A percentile compares a stretch with the other conserved stretches of the same genome.
phyloP scores from a whole-genome alignment of 768 basidiomycete genomes.

The Mycena olivaceomarginata region DNA sequence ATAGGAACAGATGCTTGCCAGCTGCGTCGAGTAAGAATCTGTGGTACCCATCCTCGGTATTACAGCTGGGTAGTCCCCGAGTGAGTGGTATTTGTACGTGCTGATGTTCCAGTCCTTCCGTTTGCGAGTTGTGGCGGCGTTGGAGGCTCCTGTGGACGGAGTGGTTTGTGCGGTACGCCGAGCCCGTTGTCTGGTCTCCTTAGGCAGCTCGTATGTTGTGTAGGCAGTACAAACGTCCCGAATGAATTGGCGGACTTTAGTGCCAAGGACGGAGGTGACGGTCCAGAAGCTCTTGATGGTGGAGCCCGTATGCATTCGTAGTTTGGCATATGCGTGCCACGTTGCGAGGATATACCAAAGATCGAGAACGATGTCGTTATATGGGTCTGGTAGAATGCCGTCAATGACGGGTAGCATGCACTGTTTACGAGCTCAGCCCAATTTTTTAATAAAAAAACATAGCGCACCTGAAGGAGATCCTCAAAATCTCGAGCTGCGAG shows the following conservation, averaged over 20 bases:
- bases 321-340: constrained; percentile 46
- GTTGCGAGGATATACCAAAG: constrained; percentile 40
- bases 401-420: constrained; percentile 60
- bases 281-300: constrained; percentile 29
- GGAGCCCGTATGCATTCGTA: constrained; percentile 45
- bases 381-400: constrained; percentile 49
- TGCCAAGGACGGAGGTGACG: constrained; percentile 25
- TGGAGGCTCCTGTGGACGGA: too few relatives aligned
- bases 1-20: constrained; percentile 37
- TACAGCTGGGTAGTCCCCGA: constrained; percentile 43
- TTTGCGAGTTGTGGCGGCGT: neutral
- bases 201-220: constrained; percentile 46
- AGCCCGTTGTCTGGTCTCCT: constrained; percentile 28
- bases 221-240: constrained; percentile 25
- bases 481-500: too few relatives aligned
- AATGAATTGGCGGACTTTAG: constrained; percentile 37
- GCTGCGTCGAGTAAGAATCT: constrained; percentile 52
- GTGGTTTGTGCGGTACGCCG: constrained; percentile 2
- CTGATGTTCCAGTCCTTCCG: constrained; percentile 36
- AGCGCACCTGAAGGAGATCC: too few relatives aligned
- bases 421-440: constrained; percentile 35
- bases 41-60: constrained; percentile 45
- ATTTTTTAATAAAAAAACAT: neutral
- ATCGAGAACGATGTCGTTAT: constrained; percentile 41
- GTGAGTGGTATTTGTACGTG: constrained; percentile 50